Base-by-base conservation (phyloP, 2,329 filamentous ascomycete genomes). In the Zymoseptoria brevis region DNA sequence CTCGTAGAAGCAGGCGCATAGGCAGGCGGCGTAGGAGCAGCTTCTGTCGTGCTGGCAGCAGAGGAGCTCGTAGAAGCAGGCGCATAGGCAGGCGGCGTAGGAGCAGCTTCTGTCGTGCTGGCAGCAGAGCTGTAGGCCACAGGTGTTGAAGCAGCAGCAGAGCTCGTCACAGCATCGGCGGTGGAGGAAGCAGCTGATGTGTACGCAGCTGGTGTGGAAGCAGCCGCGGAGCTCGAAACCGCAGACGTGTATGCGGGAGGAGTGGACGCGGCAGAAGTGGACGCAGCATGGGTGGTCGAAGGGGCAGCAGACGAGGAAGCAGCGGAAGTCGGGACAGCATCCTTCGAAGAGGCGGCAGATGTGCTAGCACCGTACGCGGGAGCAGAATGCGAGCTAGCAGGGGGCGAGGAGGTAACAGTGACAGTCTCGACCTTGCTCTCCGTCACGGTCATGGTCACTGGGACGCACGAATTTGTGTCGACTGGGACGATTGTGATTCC, bases 401-500 rank as follows among this genome's bases (percentile, higher is more conserved):
- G n/a, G 51, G 55, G 57, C 19, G 61, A 45, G 13, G 63, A 57
- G 24, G 66, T 68, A 4, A 66, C 62, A 48, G 64, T 68, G 53
- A 61, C 63, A 13, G 60, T 57, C 26, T 62, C 60, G 9, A 48
- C 57, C n/a, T 59, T 22, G 3, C 60, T 62, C 35, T 61, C 60
- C 8, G 65, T 68, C 6, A 66, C 59, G 4, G 66, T 67, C 19
- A 65, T 57, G 7, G 62, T 65, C 7, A 51, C 19, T 26, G 11
- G 49, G 26, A 51, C 8, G 53, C 50, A 26, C 7, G 55, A 19
- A 45, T 62, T 62, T 7, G 65, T 62, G 35, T 64, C 57, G 21
- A 68, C 57, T 7, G 66, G 66, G 24, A 68, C 62, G 54, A 68
- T 68, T 9, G 64, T 67, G 60, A 68, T 68, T 1, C 66, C 66